These are phyloP conservation scores for Monosporascus sp. DNA, from an alignment of 2,329 filamentous ascomycete genomes.

Conservation along the genomic window DNA sequence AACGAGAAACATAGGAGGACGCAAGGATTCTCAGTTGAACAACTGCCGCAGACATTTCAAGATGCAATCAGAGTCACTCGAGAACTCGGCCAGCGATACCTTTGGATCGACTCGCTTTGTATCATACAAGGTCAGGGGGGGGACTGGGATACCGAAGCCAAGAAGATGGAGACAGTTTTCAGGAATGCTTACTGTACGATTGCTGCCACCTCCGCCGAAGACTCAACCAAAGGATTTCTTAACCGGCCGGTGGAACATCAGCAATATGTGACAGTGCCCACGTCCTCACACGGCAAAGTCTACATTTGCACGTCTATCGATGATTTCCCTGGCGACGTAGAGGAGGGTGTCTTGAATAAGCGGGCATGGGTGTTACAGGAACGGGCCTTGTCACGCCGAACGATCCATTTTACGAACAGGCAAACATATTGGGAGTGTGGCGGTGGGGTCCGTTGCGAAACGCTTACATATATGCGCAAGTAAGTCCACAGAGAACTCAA, in stretches of 20 bases:
- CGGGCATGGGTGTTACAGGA: conserved; percentile 14
- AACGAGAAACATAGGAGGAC: background rate
- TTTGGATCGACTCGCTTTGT: conserved; percentile 1
- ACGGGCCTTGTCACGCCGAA: conserved; percentile 7
- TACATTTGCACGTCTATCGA: conserved; percentile 8
- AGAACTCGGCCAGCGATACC: background rate
- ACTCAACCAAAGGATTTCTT: background rate
- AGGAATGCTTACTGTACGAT: conserved; percentile 1
- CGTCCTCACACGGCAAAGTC: background rate
- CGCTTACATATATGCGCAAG: background rate
- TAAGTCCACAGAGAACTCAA: background rate
- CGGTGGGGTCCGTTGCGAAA: conserved; percentile 9
- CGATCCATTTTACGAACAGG: conserved; percentile 7
- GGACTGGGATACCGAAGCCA: conserved; percentile 2
- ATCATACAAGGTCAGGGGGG: conserved; percentile 1
- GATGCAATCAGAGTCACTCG: conserved; percentile 1
- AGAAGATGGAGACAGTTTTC: background rate
- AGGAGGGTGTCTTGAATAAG: conserved; percentile 2
- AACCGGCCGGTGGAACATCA: background rate
- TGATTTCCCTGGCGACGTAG: conserved; percentile 8
- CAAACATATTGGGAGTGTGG: conserved; percentile 15
- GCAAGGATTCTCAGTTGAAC: background rate
- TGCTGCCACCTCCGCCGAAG: background rate
- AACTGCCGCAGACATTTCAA: background rate
- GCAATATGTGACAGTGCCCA: background rate